These are phyloP conservation scores for Lunasporangiospora selenospora DNA, from an alignment of 192 early-diverging fungal genomes.

Conservation along the genomic window DNA sequence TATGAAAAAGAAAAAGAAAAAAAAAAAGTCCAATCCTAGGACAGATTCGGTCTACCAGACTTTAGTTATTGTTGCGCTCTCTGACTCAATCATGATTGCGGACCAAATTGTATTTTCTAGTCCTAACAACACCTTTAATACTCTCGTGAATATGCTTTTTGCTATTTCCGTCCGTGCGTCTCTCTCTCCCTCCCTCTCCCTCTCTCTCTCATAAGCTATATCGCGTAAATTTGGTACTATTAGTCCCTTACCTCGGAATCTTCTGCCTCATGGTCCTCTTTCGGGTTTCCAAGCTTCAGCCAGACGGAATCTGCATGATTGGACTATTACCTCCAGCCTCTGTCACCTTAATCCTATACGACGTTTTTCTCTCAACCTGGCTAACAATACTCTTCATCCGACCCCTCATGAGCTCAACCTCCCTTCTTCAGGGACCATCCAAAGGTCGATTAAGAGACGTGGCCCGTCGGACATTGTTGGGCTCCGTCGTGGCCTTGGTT, in stretches of 20 bases:
- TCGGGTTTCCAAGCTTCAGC: slow-evolving; percentile 11
- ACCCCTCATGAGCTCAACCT: slow-evolving; percentile 39
- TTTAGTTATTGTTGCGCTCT: too few species aligned
- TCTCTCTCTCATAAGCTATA: slow-evolving; percentile 12
- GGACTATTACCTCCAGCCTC: slow-evolving; percentile 38
- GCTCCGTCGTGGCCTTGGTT: slow-evolving; percentile 47
- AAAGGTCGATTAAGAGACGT: slow-evolving; percentile 42
- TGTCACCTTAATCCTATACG: slow-evolving; percentile 34
- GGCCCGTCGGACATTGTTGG: slow-evolving; percentile 51
- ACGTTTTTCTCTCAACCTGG: slow-evolving; percentile 39
- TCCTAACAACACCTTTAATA: too few species aligned
- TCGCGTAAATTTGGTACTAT: slow-evolving; percentile 26
- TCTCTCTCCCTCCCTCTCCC: too few species aligned
- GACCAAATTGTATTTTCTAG: too few species aligned
- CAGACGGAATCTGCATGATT: slow-evolving; percentile 23
- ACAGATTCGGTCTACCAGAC: too few species aligned
- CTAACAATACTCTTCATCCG: slow-evolving; percentile 42
- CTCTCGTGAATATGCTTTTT: too few species aligned
- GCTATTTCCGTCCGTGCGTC: too few species aligned
- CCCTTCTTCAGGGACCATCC: slow-evolving; percentile 33
- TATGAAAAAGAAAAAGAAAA: slow-evolving; percentile 17
- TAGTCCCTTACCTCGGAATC: slow-evolving; percentile 28
- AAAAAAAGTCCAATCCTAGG: too few species aligned
- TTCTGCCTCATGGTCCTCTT: slow-evolving; percentile 33
- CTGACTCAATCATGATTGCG: too few species aligned